Evolutionary conservation across 345 rosid genomes (phyloP).

Genomic region (Lepidium aucheri): DNA sequence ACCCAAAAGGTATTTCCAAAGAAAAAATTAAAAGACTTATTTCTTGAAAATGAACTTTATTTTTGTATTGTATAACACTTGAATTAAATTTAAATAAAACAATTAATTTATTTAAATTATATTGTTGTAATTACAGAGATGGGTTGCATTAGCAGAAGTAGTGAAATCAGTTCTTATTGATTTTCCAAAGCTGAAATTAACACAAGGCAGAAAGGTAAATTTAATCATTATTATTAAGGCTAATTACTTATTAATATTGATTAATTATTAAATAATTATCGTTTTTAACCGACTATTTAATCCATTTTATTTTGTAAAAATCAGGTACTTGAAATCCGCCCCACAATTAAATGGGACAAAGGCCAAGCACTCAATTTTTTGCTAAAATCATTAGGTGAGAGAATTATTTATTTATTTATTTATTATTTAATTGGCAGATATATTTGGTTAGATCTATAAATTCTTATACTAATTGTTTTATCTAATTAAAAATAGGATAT

Average conservation of each 20-base stretch:
- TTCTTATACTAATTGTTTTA: not conserved
- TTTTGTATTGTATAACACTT: not conserved
- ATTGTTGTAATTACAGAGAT: slow-evolving; percentile 37
- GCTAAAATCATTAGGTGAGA: slow-evolving; percentile 67
- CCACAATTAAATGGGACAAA: slow-evolving; percentile 94
- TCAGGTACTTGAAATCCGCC: slow-evolving; percentile 88
- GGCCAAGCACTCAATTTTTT: slow-evolving; percentile 90
- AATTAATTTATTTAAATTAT: not conserved
- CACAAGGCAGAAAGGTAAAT: slow-evolving; percentile 77
- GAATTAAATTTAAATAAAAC: no score
- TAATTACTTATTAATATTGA: not conserved
- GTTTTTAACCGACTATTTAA: not conserved
- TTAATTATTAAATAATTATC: no score
- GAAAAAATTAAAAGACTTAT: not conserved
- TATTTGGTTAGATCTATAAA: not conserved
- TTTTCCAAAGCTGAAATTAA: slow-evolving; percentile 66
- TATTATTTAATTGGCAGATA: not conserved
- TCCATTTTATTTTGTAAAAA: not conserved
- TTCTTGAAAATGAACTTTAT: not conserved
- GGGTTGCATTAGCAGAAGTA: slow-evolving; percentile 56
- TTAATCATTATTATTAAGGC: not conserved
- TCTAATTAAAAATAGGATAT: slow-evolving; percentile 35
- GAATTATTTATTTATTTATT: not conserved
- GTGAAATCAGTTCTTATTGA: slow-evolving; percentile 49
- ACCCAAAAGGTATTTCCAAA: not conserved